Evolutionary conservation across 805 yeast genomes (phyloP).

Genomic region (Phaffomyces antillensis): DNA sequence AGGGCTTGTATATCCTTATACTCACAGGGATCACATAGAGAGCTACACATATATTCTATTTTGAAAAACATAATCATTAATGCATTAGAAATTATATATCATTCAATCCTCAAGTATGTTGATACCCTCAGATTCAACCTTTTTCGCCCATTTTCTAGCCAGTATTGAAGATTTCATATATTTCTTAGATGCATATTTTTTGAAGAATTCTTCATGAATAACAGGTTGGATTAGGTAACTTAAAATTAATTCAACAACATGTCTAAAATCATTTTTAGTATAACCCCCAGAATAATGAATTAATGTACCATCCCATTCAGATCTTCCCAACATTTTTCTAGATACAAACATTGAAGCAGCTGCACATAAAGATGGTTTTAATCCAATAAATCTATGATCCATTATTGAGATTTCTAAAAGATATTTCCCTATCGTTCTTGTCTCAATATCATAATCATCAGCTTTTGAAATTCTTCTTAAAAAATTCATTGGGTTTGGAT

Average conservation of each 20-base stretch:
- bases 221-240: conserved; percentile 75
- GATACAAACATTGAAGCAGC: conserved; percentile 86
- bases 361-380: conserved; percentile 71
- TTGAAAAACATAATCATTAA: neutral
- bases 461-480: conserved; percentile 84
- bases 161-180: conserved; percentile 78
- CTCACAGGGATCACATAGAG: too few species aligned
- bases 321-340: conserved; percentile 57
- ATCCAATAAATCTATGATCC: conserved; percentile 67
- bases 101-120: conserved; percentile 10
- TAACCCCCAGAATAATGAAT: conserved; percentile 91
- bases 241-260: conserved; percentile 65
- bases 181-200: conserved; percentile 83
- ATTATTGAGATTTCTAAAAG: conserved; percentile 70
- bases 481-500: conserved; percentile 88
- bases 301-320: conserved; percentile 78
- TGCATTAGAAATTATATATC: neutral
- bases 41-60: too few species aligned
- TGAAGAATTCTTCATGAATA: conserved; percentile 84
- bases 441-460: conserved; percentile 78
- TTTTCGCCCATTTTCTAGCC: conserved; percentile 79
- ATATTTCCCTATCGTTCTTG: conserved; percentile 81
- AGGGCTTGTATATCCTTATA: too few species aligned
- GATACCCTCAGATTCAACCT: conserved; percentile 25
- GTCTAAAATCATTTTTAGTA: conserved; percentile 61